Base-by-base conservation (phyloP, 1,284 basidiomycete species). In the Tylopilus sp. region DNA sequence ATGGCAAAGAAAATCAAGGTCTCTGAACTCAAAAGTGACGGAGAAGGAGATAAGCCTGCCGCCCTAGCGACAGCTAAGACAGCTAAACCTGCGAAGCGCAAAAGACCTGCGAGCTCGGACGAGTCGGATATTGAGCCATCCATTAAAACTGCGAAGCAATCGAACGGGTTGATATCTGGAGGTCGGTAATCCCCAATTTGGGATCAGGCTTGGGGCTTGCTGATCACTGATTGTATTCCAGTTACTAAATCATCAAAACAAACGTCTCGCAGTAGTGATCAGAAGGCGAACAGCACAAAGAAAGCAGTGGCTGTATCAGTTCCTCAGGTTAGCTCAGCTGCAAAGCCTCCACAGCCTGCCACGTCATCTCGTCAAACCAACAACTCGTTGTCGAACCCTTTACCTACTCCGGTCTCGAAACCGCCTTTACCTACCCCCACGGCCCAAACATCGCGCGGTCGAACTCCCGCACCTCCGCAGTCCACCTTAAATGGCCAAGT, bases 1-100 rank as follows among this genome's bases (percentile, higher is more conserved):
- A 69, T 77, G 53, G 55, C 55, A 15, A 65, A 67, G 41, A 63
- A 60, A 28, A 52, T 65, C 47, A 68, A 67, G 34, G 55, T 66
- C 26, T 60, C 62, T 12, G 67, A 67, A 21, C 64, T 65, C 35
- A 58, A 38, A 40, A 69, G 59, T 21, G 64, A 65, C 13, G 63
- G 66, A 19, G 56, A 68, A 11, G 63, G 67, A 28, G 57, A 65
- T 31, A 54, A 34, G 12, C 60, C 66, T 23, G 67, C 64, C 9
- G 51, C 53, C 23, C 19, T 38, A 6, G 53, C 31, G 9, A 36
- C 53, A 6, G 46, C 47, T n/a, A 61, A 55, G 37, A 13, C 25
- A 12, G 7, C 21, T 4, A 62, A 65, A 38, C 12, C 52, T 34
- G 31, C 38, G 16, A 65, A 65, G 48, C 66, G 64, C 26, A 69